phyloP scores from a whole-genome alignment of 768 basidiomycete genomes.

The Pluteus cervinus region DNA sequence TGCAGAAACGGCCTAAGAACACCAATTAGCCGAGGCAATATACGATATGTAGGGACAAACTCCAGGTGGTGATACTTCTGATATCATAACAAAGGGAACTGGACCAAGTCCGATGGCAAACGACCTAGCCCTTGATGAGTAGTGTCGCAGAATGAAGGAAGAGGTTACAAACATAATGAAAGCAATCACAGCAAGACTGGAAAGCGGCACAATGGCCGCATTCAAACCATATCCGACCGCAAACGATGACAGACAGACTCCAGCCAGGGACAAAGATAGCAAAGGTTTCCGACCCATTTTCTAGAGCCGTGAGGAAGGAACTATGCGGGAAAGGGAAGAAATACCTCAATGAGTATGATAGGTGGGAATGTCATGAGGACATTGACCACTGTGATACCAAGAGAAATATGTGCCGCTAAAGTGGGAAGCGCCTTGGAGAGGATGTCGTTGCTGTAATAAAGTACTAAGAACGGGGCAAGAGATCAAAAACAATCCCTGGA shows the following conservation, averaged over 20 bases:
- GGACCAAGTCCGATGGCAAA: conserved; percentile 91
- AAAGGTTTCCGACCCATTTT: conserved; percentile 68
- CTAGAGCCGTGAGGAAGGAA: conserved; percentile 27
- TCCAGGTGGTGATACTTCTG: conserved; percentile 79
- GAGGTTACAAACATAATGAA: conserved; percentile 66
- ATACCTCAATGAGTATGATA: conserved; percentile 79
- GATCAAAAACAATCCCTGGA: neutral
- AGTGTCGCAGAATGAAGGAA: neutral
- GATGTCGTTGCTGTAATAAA: conserved; percentile 91
- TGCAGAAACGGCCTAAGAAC: conserved; percentile 68
- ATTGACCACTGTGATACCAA: conserved; percentile 83
- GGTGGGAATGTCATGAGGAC: conserved; percentile 81
- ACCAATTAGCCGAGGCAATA: too few species aligned
- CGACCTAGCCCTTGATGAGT: conserved; percentile 41
- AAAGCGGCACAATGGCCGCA: conserved; percentile 47
- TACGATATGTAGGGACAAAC: neutral
- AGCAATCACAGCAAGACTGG: conserved; percentile 67
- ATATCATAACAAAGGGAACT: conserved; percentile 87
- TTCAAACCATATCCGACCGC: conserved; percentile 70
- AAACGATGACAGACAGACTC: conserved; percentile 60
- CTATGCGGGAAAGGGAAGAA: neutral
- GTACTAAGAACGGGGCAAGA: conserved; percentile 37
- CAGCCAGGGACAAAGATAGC: conserved; percentile 58
- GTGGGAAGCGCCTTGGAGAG: conserved; percentile 75
- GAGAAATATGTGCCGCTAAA: conserved; percentile 73